These are phyloP conservation scores for Raffaelea ambrosiae DNA, from an alignment of 2,329 filamentous ascomycete species.

Conservation along the genomic window DNA sequence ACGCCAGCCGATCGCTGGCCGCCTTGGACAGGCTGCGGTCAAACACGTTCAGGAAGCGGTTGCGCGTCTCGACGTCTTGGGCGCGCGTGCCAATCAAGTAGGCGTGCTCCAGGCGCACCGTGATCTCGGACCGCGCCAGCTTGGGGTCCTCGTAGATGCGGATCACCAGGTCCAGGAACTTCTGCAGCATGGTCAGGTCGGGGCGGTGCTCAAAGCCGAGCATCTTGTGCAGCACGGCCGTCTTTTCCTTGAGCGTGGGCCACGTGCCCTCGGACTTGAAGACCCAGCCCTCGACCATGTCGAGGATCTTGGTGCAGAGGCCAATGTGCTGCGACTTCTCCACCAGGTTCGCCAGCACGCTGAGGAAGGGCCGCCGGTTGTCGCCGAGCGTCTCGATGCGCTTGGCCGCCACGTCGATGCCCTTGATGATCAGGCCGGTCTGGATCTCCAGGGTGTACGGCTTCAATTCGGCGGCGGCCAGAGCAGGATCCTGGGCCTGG, in stretches of 20 bases:
- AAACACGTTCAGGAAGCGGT: slow-evolving; percentile 93
- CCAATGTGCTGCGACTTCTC: slow-evolving; percentile 85
- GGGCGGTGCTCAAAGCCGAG: slow-evolving; percentile 80
- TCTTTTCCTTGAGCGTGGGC: slow-evolving; percentile 97
- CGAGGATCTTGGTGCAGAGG: slow-evolving; percentile 85
- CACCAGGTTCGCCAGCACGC: slow-evolving; percentile 86
- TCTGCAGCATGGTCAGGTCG: slow-evolving; percentile 78
- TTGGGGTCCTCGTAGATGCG: slow-evolving; percentile 97
- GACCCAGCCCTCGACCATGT: slow-evolving; percentile 93
- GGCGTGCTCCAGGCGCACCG: slow-evolving; percentile 93
- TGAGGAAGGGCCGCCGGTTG: slow-evolving; percentile 85
- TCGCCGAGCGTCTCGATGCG: slow-evolving; percentile 91
- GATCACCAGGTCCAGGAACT: slow-evolving; percentile 93
- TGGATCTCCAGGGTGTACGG: slow-evolving; percentile 80
- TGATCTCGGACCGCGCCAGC: slow-evolving; percentile 89
- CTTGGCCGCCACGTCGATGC: slow-evolving; percentile 83
- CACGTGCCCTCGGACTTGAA: slow-evolving; percentile 93
- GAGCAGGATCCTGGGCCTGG: slow-evolving; percentile 40
- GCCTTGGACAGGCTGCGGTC: slow-evolving; percentile 91
- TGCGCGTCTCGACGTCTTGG: slow-evolving; percentile 92
- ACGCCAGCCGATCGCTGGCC: slow-evolving; percentile 78
- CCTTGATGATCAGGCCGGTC: slow-evolving; percentile 85
- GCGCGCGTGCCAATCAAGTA: slow-evolving; percentile 94
- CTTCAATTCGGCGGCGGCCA: slow-evolving; percentile 50
- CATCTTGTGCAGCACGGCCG: slow-evolving; percentile 98